phyloP scores from a whole-genome alignment of 2,329 filamentous ascomycete genomes.

The Lomentospora prolificans region DNA sequence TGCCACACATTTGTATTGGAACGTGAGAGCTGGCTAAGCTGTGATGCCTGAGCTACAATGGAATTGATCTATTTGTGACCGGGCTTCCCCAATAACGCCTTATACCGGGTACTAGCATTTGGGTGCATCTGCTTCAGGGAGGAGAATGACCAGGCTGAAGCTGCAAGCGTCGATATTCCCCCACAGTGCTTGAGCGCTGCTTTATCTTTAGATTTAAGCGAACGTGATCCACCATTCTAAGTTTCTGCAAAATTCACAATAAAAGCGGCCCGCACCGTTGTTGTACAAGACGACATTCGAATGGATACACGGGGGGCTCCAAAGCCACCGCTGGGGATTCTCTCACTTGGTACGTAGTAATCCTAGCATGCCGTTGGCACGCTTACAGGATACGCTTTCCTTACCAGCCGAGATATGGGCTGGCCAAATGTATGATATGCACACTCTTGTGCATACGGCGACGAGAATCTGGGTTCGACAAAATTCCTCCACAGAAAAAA shows the following conservation, averaged over 20 bases:
- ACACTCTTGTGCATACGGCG: slow-evolving; percentile 19
- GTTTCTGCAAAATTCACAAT: neutral
- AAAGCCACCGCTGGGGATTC: neutral
- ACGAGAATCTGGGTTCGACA: slow-evolving; percentile 15
- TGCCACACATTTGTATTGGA: no score
- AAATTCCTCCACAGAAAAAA: slow-evolving; percentile 1
- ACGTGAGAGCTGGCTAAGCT: no score
- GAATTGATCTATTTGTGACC: no score
- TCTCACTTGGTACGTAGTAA: neutral
- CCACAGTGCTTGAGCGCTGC: neutral
- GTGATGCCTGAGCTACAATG: no score
- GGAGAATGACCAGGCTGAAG: neutral
- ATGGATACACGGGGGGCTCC: neutral
- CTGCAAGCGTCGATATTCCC: neutral
- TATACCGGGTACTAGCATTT: neutral
- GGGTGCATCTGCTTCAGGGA: neutral
- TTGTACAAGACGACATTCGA: neutral
- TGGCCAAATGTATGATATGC: slow-evolving; percentile 18
- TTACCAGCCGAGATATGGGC: slow-evolving; percentile 12
- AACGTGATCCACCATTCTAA: neutral
- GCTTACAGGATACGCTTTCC: slow-evolving; percentile 18
- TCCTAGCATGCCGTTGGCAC: slow-evolving; percentile 15
- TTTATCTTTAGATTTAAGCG: neutral
- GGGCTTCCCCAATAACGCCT: neutral
- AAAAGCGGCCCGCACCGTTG: neutral